Percentiles rank a stretch among this genome's conserved stretches.
Evolutionary conservation across 768 basidiomycete species (phyloP).

Genomic region (Boletus eberwhitei): DNA sequence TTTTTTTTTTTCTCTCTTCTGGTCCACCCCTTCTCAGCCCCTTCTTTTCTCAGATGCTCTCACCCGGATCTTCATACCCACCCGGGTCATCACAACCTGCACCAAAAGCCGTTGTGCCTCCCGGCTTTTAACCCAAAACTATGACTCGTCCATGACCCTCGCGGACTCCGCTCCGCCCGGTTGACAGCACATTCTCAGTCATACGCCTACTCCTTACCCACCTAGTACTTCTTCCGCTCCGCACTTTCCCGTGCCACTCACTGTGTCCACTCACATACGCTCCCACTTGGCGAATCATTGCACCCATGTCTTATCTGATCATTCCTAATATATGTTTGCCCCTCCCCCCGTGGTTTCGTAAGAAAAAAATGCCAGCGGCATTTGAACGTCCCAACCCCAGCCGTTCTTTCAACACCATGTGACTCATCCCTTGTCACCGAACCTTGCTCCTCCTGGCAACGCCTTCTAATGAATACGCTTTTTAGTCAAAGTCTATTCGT

Average conservation of each 20-base stretch:
- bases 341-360: constrained; percentile 20
- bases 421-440: constrained; percentile 12
- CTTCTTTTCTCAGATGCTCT: constrained; percentile 59
- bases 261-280: constrained; percentile 5
- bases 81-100: constrained; percentile 37
- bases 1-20: constrained; percentile 21
- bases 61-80: constrained; percentile 55
- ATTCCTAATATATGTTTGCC: constrained; percentile 28
- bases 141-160: not conserved
- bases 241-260: constrained; percentile 12
- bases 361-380: constrained; percentile 15
- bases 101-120: constrained; percentile 68
- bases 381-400: constrained; percentile 22
- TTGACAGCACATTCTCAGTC: constrained; percentile 5
- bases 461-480: constrained; percentile 21
- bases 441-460: constrained; percentile 30
- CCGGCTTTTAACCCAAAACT: constrained; percentile 64
- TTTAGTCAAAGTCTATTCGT: constrained; percentile 24
- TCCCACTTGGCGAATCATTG: constrained; percentile 9
- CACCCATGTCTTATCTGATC: constrained; percentile 27
- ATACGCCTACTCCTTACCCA: constrained; percentile 12
- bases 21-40: constrained; percentile 1
- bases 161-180: not conserved
- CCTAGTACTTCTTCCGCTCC: constrained; percentile 14
- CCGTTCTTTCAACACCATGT: constrained; percentile 18